Evolutionary conservation across 202 grass and related monocot genomes (phyloP).

Genomic region (Setaria italica): DNA sequence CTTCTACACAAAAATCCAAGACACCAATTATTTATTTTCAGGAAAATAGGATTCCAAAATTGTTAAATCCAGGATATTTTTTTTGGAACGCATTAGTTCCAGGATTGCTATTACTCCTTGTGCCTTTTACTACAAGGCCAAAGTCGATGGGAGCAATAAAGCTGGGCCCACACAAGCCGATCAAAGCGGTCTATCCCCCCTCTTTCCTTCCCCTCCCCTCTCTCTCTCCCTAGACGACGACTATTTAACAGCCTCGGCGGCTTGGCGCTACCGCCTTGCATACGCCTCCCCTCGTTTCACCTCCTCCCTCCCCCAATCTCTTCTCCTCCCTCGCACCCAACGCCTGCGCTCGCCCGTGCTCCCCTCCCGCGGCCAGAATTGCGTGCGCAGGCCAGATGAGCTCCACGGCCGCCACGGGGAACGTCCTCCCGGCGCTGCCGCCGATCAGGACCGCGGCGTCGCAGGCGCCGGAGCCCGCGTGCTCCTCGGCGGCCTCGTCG

Average conservation of each 20-base stretch:
- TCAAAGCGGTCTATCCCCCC: neutral
- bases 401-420: conserved; percentile 15
- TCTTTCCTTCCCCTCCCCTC: neutral
- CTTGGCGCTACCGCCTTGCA: conserved; percentile 2
- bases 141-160: conserved; percentile 5
- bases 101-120: neutral
- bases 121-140: neutral
- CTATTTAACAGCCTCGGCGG: conserved; percentile 57
- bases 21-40: too few relatives aligned
- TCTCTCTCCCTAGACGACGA: neutral
- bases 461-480: neutral
- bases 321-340: conserved; percentile 10
- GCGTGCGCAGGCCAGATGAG: conserved; percentile 33
- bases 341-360: conserved; percentile 34
- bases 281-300: neutral
- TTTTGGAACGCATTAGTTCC: too few relatives aligned
- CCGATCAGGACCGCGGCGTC: conserved; percentile 49
- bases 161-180: conserved; percentile 26
- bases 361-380: neutral
- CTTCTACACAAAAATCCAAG: too few relatives aligned
- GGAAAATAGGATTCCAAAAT: too few relatives aligned
- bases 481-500: conserved; percentile 13
- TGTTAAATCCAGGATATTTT: too few relatives aligned
- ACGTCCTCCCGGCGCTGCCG: conserved; percentile 30
- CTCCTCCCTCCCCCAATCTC: conserved; percentile 10